phyloP scores from a whole-genome alignment of 441 rosid genomes.

The Euphorbia corollata region DNA sequence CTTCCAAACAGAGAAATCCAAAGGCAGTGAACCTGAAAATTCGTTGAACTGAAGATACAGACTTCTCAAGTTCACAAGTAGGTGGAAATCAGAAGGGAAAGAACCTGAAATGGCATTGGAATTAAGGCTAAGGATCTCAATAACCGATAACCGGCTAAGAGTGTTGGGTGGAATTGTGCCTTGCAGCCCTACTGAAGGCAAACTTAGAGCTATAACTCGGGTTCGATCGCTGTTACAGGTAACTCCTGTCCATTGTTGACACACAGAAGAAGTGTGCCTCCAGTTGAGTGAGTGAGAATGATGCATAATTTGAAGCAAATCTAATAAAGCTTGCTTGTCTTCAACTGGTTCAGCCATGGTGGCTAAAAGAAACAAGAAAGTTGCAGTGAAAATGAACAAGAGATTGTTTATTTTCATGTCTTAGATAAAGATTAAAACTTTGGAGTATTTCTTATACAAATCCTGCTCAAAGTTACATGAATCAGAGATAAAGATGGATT shows the following conservation, averaged over 20 bases:
- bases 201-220: constrained; percentile 48
- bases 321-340: constrained; percentile 62
- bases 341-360: constrained; percentile 45
- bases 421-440: constrained; percentile 7
- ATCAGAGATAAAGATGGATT: constrained; percentile 2
- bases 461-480: constrained; percentile 16
- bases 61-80: constrained; percentile 41
- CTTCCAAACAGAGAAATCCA: constrained; percentile 56
- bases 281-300: constrained; percentile 47
- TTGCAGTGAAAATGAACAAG: constrained; percentile 29
- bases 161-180: constrained; percentile 58
- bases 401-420: constrained; percentile 9
- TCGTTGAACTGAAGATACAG: constrained; percentile 57
- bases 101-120: constrained; percentile 60
- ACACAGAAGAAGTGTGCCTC: constrained; percentile 38
- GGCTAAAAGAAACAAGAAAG: constrained; percentile 29
- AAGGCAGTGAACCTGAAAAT: constrained; percentile 60
- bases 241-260: constrained; percentile 72
- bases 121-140: constrained; percentile 58
- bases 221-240: constrained; percentile 47
- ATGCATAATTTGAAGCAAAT: constrained; percentile 41
- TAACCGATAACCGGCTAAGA: constrained; percentile 56
- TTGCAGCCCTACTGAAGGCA: constrained; percentile 50
- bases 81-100: constrained; percentile 56
- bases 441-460: constrained; percentile 15